phyloP scores from a whole-genome alignment of 2,329 filamentous ascomycete genomes.

The Lojkania enalia region DNA sequence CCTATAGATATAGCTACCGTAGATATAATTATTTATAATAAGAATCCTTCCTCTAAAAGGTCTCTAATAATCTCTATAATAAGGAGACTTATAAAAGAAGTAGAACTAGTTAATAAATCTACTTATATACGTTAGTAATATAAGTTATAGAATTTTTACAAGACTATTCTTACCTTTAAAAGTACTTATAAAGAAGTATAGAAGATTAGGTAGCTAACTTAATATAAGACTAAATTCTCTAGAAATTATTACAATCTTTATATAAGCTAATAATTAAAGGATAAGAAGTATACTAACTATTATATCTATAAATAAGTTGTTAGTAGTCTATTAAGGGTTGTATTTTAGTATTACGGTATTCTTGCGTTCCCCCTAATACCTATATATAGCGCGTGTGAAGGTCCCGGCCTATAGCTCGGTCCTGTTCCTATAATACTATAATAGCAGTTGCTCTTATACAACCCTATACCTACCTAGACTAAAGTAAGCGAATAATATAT shows the following conservation, averaged over 20 bases:
- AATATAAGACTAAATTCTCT: constrained; percentile 81
- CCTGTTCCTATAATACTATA: no score
- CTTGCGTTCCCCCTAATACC: no score
- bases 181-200: constrained; percentile 96
- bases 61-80: constrained; percentile 63
- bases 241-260: constrained; percentile 89
- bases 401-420: no score
- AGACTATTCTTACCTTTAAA: constrained; percentile 25
- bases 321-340: constrained; percentile 62
- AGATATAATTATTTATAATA: constrained; percentile 60
- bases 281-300: constrained; percentile 80
- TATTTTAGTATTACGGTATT: no score
- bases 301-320: constrained; percentile 65
- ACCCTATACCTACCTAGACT: no score
- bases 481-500: no score
- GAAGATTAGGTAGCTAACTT: constrained; percentile 92
- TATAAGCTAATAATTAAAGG: constrained; percentile 94
- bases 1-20: constrained; percentile 67
- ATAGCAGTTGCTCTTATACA: no score
- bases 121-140: constrained; percentile 39
- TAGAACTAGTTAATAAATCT: constrained; percentile 70
- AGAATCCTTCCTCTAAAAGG: constrained; percentile 55
- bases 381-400: no score
- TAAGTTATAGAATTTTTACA: not conserved
- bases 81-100: constrained; percentile 65